A percentile compares a stretch with the other conserved stretches of the same genome.
Conservation (phyloP, 1,139 yeast genomes). For the Geotrichum carabidarum region DNA sequence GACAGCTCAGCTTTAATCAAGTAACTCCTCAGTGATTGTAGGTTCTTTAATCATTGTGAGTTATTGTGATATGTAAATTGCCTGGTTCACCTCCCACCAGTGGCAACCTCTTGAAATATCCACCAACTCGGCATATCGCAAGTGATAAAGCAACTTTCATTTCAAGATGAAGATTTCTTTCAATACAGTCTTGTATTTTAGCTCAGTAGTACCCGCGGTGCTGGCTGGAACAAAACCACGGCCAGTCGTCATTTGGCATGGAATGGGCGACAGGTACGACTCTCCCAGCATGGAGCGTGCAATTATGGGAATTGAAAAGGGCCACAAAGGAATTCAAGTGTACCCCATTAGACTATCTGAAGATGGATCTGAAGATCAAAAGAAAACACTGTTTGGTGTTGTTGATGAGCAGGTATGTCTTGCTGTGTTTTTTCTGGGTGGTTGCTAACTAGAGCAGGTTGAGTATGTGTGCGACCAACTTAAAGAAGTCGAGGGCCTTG, state of each 20-base stretch:
- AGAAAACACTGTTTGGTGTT: constrained; percentile 56
- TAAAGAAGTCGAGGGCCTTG: constrained; percentile 41
- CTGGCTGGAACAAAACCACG: constrained; percentile 6
- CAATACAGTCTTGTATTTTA: neutral
- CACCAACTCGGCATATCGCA: no score
- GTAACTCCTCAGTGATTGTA: no score
- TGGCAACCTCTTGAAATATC: no score
- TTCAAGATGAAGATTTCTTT: neutral
- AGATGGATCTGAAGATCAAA: constrained; percentile 50
- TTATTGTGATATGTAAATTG: no score
- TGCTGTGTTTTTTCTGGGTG: constrained; percentile 21
- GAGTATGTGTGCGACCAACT: constrained; percentile 44
- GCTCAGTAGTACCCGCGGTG: neutral
- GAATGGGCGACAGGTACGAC: constrained; percentile 71
- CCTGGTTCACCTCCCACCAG: no score
- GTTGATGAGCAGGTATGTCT: constrained; percentile 45
- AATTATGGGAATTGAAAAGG: constrained; percentile 41
- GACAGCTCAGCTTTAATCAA: no score
- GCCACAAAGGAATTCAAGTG: constrained; percentile 50
- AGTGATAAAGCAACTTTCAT: no score
- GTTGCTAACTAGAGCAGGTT: constrained; percentile 18
- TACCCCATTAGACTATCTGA: constrained; percentile 51
- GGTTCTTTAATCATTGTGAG: no score
- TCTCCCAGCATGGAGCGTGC: constrained; percentile 55
- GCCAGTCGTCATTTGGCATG: constrained; percentile 80